Percentiles rank a stretch among this genome's conserved stretches.
phyloP scores from a whole-genome alignment of 78 protist species.

The Dictyostelium purpureum region DNA sequence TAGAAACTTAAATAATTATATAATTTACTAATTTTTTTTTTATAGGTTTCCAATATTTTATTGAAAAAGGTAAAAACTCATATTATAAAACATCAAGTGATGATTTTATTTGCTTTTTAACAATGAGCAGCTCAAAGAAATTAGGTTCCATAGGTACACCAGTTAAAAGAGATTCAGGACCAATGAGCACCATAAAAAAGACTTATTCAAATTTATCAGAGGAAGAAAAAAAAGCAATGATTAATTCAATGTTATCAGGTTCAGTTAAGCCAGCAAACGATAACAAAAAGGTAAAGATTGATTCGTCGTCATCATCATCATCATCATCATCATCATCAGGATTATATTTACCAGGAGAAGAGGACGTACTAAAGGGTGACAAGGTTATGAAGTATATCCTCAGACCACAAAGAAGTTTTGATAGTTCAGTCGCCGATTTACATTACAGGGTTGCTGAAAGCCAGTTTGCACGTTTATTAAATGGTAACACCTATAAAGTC shows the following conservation, averaged over 20 bases:
- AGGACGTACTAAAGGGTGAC: conserved; percentile 27
- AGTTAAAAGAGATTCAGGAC: conserved; percentile 40
- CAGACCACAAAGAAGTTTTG: conserved; percentile 42
- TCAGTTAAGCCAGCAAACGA: neutral
- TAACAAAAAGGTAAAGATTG: neutral
- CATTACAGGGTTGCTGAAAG: conserved; percentile 56
- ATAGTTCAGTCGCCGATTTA: conserved; percentile 4
- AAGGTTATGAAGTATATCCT: conserved; percentile 59
- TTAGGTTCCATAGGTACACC: neutral
- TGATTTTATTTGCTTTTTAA: conserved; percentile 5
- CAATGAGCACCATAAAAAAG: conserved; percentile 10
- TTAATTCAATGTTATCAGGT: neutral
- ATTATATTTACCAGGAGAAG: conserved; percentile 48
- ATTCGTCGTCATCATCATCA: neutral
- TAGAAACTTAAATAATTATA: neutral
- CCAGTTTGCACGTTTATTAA: conserved; percentile 35
- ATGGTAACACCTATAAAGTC: neutral
- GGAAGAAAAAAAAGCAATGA: conserved; percentile 39
- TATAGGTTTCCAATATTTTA: neutral
- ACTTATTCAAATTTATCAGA: conserved; percentile 59
- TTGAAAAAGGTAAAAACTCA: neutral
- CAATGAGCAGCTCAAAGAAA: neutral
- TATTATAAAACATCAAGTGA: neutral
- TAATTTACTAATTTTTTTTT: neutral
- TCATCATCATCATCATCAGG: too few relatives aligned